phyloP scores from a whole-genome alignment of 139 green algal species.

The Picochlorum sp. region DNA sequence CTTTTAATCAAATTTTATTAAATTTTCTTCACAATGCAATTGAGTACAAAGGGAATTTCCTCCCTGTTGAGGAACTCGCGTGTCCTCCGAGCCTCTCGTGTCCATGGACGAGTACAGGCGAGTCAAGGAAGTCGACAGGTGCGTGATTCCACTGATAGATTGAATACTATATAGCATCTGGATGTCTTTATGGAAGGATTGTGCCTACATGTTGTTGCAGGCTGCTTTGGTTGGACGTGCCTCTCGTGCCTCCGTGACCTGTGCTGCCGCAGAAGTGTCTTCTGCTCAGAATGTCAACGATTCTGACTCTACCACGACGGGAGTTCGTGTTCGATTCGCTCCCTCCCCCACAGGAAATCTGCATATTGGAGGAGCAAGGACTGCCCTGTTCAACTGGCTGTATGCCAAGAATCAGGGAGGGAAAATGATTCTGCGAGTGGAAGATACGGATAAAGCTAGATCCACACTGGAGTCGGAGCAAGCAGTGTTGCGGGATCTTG shows the following conservation, averaged over 20 bases:
- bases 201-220: background rate
- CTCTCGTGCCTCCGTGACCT: background rate
- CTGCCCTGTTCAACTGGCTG: slow-evolving; percentile 98
- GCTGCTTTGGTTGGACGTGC: background rate
- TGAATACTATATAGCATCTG: too few relatives aligned
- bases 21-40: too few relatives aligned
- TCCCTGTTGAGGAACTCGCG: too few relatives aligned
- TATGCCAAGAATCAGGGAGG: slow-evolving; percentile 78
- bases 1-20: too few relatives aligned
- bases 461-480: slow-evolving; percentile 86
- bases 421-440: slow-evolving; percentile 92
- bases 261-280: slow-evolving; percentile 9
- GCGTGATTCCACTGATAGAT: too few relatives aligned
- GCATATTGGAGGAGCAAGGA: slow-evolving; percentile 93
- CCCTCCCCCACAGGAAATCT: slow-evolving; percentile 97
- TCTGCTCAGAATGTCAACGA: background rate
- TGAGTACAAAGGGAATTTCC: too few relatives aligned
- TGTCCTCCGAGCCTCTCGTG: too few relatives aligned
- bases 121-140: too few relatives aligned
- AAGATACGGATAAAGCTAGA: slow-evolving; percentile 93
- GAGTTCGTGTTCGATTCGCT: slow-evolving; percentile 83
- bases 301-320: background rate
- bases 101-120: too few relatives aligned
- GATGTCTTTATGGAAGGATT: too few relatives aligned
- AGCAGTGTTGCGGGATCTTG: slow-evolving; percentile 82